Base-by-base conservation (phyloP, 441 rosid species). In the Adansonia grandidieri region DNA sequence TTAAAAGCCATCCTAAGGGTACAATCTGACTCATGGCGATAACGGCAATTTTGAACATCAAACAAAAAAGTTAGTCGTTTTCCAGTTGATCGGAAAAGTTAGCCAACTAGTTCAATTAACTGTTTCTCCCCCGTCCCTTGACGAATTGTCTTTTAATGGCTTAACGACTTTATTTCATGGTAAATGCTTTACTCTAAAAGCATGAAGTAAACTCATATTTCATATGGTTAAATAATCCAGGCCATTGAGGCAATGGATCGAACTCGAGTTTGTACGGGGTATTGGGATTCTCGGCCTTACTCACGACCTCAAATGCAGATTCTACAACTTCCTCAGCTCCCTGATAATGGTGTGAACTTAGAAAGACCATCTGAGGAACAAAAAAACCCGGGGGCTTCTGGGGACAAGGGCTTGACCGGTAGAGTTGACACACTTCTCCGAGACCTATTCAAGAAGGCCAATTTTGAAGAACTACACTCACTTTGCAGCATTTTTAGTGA, bases 201-300 rank as follows among this genome's bases (percentile, higher is more conserved):
- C 60, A 15, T 65, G n/a, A 45, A 24, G 73, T 70, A 76, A 13
- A 22, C 78, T 64, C 22, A 62, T 74, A 58, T 77, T 57, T 17
- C 57, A 20, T 62, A 73, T 54, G 51, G 44, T 73, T 40, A 56
- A 67, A 56, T 24, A 9, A 44, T 80, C 81, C 90, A 97, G 99
- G 95, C 92, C 8, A 81, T 97, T 28, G 99, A 97, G 84, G 97
- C 99, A 75, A 74, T 93, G 91, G 99, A 97, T 61, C 77, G 83
- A 64, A 87, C 86, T 83, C 87, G 99, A 81, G 92, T 97, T 71
- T 95, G 99, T 85, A 86, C 81, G 22, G 97, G 89, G 60, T 97
- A 97, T 76, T 97, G 99, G 99, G 96, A 91, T 54, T 90, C 92
- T 32, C 89, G 98, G 81, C 99, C 98, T 48, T 97, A 90, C 72